Evolutionary conservation across 2,329 filamentous ascomycete species (phyloP), one percentile per base, ranked within the genome.

Genomic region (Cytospora leucostoma): DNA sequence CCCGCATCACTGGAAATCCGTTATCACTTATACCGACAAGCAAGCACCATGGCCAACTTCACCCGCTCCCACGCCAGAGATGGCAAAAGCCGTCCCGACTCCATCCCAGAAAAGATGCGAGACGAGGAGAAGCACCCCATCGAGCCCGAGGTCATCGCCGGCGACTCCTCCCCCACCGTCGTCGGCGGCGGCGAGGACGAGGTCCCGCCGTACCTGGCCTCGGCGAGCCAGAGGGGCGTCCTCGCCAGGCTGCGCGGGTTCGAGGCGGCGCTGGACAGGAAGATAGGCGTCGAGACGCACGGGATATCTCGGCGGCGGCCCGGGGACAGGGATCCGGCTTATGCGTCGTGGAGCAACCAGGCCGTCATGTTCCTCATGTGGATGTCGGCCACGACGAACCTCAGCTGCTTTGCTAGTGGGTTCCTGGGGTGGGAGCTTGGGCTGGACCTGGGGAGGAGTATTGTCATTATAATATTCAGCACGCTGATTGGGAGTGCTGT

Each of bases 321-420:
- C 38, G 77, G 81, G 69, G 76, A 81, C 50, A 72, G 73, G 34
- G 71, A 76, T 38, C 76, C 76, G 1, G 64, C 68, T n/a, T 75
- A 73, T 56, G 68, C 68, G 7, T 73, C 72, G 51, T 77, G 73
- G 73, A 73, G 71, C 21, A 78, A 79, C 68, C 77, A 78, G 65
- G 70, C 79, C 61, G 75, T 76, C 62, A 84, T 84, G 81, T 80
- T 79, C 12, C 70, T 82, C 63, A 73, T 84, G 62, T 84, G 82
- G 82, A 80, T 81, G 21, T 79, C 76, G 52, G 78, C 76, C 11
- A 82, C 79, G 1, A 79, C 83, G 76, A 83, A 83, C 69, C 75
- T 79, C 33, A 78, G 76, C 44, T 83, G 80, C 68, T 82, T 84
- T 63, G 75, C 79, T 2, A 81, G 80, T 0, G 82, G 82, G 11